phyloP scores from a whole-genome alignment of 202 grass and related monocot genomes.

The Saccharum hybrid region DNA sequence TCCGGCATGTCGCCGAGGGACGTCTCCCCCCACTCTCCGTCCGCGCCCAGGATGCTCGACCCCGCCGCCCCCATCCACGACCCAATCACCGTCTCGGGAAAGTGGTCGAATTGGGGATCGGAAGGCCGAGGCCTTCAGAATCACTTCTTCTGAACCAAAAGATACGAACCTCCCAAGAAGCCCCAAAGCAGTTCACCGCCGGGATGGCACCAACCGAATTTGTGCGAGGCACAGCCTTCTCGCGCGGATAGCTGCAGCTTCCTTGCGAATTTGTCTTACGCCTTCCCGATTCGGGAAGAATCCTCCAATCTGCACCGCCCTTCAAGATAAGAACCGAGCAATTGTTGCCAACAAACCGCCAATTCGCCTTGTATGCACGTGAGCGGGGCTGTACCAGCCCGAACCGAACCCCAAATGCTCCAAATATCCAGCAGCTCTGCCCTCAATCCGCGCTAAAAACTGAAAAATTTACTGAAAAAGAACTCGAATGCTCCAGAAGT shows the following conservation, averaged over 20 bases:
- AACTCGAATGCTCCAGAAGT: constrained; percentile 1
- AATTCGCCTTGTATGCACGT: neutral
- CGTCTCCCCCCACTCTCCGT: constrained; percentile 55
- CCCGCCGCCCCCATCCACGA: constrained; percentile 69
- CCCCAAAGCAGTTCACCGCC: neutral
- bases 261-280: constrained; percentile 9
- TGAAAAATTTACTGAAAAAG: neutral
- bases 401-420: constrained; percentile 32
- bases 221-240: neutral
- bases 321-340: constrained; percentile 31
- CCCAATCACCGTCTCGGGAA: constrained; percentile 14
- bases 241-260: constrained; percentile 23
- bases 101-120: constrained; percentile 17
- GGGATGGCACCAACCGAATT: neutral
- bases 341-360: constrained; percentile 35
- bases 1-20: constrained; percentile 89
- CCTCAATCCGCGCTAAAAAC: constrained; percentile 18
- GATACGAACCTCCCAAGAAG: constrained; percentile 16
- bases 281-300: constrained; percentile 18
- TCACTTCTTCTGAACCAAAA: neutral
- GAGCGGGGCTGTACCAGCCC: neutral
- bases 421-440: constrained; percentile 1
- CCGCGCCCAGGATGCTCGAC: constrained; percentile 65
- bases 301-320: constrained; percentile 38
- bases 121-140: constrained; percentile 15